Evolutionary conservation across 2,329 filamentous ascomycete species (phyloP), one percentile per base, ranked within the genome.

Genomic region (Bipolaris oryzae): DNA sequence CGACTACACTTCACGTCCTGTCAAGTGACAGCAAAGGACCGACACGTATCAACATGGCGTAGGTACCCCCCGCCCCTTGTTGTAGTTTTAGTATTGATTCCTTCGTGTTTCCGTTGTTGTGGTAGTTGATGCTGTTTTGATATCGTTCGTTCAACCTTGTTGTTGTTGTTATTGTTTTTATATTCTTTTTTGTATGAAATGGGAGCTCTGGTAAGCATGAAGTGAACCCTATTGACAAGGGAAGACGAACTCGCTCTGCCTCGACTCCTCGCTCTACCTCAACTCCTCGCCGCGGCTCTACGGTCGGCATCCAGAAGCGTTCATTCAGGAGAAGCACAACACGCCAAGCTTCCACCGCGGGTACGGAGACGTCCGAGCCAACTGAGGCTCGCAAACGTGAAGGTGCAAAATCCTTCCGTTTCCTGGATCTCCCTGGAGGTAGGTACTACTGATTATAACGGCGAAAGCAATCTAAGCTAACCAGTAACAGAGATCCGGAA

Each of bases 401-500:
- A 43, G 3, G 39, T 28, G n/a, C 6, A 55, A 37, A 61, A 53
- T 43, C n/a, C 45, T 61, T 59, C 7, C 52, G 59, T 1, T 61
- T 70, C 44, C 49, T 69, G 53, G 60, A 69, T 9, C 60, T 70
- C 1, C 67, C 67, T 2, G 66, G 66, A 7, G 66, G 67, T 67
- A 59, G 64, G 67, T 66, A 58, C 48, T 11, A 2, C 13, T 9
- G 3, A 7, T 28, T 7, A 35, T n/a, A 7, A 6, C 2, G 16
- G 7, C 23, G 16, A 31, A 35, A n/a, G 25, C 18, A 46, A 25
- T 20, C 11, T 10, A 34, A 10, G 21, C 60, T 63, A 25, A 66
- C 13, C 7, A 3, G 18, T 1, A 46, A 7, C 35, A 74, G 71
- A 74, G 31, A 53, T 74, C 16, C 64, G 71, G 5, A 74, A 74